Evolutionary conservation across 768 basidiomycete species (phyloP), one percentile per base, ranked within the genome.

Genomic region (Panus rudis): DNA sequence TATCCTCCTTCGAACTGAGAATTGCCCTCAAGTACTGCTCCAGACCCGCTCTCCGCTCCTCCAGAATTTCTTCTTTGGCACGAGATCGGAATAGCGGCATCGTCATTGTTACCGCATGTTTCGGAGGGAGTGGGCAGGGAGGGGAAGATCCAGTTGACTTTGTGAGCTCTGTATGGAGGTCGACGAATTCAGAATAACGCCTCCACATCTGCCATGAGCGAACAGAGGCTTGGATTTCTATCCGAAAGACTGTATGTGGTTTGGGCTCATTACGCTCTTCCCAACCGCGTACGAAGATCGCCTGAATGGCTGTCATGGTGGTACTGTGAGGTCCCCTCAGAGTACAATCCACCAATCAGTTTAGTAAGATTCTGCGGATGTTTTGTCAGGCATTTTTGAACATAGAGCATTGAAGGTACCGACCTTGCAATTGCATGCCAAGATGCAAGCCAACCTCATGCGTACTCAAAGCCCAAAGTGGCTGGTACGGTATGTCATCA

Each of bases 141-240:
- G 92, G 91, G 16, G 82, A 65, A n/a, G 79, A 74, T 13, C 82
- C 82, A n/a, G 77, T 76, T n/a, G 81, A 76, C 58, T 84, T 82
- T 21, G 75, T 73, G 54, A 96, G 78, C 55, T 92, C 85, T 6
- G 76, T 74, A 61, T 93, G 77, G 6, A 98, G 79, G 54, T 89
- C 81, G 57, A 76, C 81, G 65, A 98, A 98, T 65, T 96, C 92
- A 32, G 90, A 92, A 67, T 97, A 98, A 39, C 94, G 85, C 45
- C 85, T 73, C 80, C 86, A 88, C 73, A 96, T 87, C 45, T 84
- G 79, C 92, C 93, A 97, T 59, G 89, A 84, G 48, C 88, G 82
- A 22, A 92, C 87, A 43, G 89, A 81, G 5, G 91, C 91, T 52
- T 86, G 79, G 53, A 97, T 81, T 55, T 83, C 76, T 59, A 94